phyloP scores from a whole-genome alignment of 805 yeast genomes.

The Wickerhamomyces strasburgensis region DNA sequence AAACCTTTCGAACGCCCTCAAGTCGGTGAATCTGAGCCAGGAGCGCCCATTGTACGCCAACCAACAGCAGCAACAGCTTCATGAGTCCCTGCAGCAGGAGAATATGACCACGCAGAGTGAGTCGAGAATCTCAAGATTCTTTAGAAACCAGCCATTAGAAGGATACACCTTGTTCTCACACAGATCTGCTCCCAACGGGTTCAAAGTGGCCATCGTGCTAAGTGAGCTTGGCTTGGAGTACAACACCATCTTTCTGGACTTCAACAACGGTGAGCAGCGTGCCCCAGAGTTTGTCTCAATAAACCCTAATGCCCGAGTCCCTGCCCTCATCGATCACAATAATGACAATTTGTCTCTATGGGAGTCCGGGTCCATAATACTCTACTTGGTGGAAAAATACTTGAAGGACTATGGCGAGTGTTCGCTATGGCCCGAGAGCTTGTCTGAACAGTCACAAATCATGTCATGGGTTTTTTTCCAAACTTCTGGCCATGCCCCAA shows the following conservation, averaged over 20 bases:
- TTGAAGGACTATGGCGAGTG: conserved; percentile 63
- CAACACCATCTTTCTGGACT: conserved; percentile 79
- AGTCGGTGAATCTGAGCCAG: conserved; percentile 27
- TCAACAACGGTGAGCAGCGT: conserved; percentile 84
- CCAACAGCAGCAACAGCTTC: conserved; percentile 13
- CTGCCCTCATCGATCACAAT: conserved; percentile 87
- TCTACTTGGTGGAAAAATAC: conserved; percentile 71
- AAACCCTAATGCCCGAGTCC: conserved; percentile 94
- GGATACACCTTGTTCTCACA: conserved; percentile 81
- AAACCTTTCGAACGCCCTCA: conserved; percentile 36
- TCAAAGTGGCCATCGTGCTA: conserved; percentile 87
- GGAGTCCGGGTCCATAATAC: conserved; percentile 92
- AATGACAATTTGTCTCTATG: conserved; percentile 77
- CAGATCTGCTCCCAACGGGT: conserved; percentile 94
- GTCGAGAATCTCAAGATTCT: conserved; percentile 64
- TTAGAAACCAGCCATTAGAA: conserved; percentile 68
- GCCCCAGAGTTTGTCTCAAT: conserved; percentile 92
- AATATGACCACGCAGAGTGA: conserved; percentile 39
- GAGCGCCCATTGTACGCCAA: conserved; percentile 17
- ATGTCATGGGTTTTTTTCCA: conserved; percentile 90
- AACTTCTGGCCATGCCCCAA: conserved; percentile 97
- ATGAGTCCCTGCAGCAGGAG: conserved; percentile 30
- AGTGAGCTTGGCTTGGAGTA: conserved; percentile 77
- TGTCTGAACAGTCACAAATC: conserved; percentile 75
- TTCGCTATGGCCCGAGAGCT: conserved; percentile 71